These are phyloP conservation scores for Crithidia bombi DNA, from an alignment of 208 protist species.

Conservation along the genomic window DNA sequence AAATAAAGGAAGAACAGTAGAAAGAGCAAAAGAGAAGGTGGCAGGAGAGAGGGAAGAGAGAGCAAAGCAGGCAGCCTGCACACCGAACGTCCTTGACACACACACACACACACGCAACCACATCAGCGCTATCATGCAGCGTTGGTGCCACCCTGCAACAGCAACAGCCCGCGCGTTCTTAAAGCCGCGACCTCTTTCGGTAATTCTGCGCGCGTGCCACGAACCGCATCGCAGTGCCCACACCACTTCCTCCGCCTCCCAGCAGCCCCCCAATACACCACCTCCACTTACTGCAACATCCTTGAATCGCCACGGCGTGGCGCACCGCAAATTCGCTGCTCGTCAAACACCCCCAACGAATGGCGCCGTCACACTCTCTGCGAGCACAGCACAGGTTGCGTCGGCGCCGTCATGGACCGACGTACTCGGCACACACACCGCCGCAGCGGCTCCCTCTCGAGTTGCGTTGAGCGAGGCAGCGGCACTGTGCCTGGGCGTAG, in stretches of 20 bases:
- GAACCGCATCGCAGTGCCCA: not conserved
- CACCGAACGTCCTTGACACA: too few relatives aligned
- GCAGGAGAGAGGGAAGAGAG: too few relatives aligned
- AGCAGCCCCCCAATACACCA: constrained; percentile 9
- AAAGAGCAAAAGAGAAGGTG: too few relatives aligned
- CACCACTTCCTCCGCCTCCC: not conserved
- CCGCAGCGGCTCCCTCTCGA: constrained; percentile 8
- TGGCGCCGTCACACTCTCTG: not conserved
- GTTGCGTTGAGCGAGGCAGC: constrained; percentile 37
- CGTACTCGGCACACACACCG: constrained; percentile 10
- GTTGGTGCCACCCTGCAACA: not conserved
- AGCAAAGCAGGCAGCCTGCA: too few relatives aligned
- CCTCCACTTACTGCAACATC: constrained; percentile 17
- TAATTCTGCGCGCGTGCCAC: not conserved
- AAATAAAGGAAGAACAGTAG: too few relatives aligned
- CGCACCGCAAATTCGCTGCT: not conserved
- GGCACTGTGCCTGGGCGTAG: constrained; percentile 32
- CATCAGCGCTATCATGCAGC: not conserved
- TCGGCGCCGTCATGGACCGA: constrained; percentile 14
- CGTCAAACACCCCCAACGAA: not conserved
- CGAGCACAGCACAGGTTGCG: not conserved
- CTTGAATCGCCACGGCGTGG: constrained; percentile 3
- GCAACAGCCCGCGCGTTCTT: too few relatives aligned
- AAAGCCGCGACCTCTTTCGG: not conserved
- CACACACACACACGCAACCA: not conserved